Percentiles rank a stretch among this genome's conserved stretches.
These are phyloP conservation scores for Annona cherimola DNA, from an alignment of 164 flowering plant genomes.

Conservation along the genomic window DNA sequence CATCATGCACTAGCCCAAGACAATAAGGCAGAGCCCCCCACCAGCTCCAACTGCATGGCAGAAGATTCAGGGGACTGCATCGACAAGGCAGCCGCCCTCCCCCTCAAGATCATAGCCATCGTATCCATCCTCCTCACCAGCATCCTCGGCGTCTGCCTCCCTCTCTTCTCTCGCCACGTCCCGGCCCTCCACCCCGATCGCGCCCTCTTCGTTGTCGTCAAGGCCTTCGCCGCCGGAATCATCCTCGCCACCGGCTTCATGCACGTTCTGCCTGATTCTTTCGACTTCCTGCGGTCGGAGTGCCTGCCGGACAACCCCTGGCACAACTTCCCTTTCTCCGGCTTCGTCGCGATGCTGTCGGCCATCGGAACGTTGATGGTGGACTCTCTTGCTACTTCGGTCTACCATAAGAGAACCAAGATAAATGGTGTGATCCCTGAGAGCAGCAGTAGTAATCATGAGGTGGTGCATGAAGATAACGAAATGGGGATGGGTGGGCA, in stretches of 20 bases:
- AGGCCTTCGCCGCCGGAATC: slow-evolving; percentile 29
- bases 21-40: slow-evolving; percentile 10
- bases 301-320: slow-evolving; percentile 29
- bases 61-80: slow-evolving; percentile 9
- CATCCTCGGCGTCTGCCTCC: slow-evolving; percentile 25
- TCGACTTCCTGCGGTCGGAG: slow-evolving; percentile 18
- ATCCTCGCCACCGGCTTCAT: slow-evolving; percentile 30
- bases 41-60: no score
- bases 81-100: slow-evolving; percentile 13
- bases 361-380: slow-evolving; percentile 28
- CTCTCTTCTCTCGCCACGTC: slow-evolving; percentile 12
- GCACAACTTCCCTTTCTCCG: slow-evolving; percentile 31
- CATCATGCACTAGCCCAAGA: neutral
- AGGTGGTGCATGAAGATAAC: neutral
- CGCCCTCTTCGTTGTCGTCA: slow-evolving; percentile 19
- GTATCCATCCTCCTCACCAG: slow-evolving; percentile 21
- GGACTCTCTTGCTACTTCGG: slow-evolving; percentile 28
- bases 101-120: slow-evolving; percentile 26
- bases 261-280: slow-evolving; percentile 32
- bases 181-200: slow-evolving; percentile 23
- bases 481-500: slow-evolving; percentile 12
- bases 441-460: neutral
- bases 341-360: slow-evolving; percentile 27
- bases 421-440: slow-evolving; percentile 8
- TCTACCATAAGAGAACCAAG: slow-evolving; percentile 3